These are phyloP conservation scores for Lasiosphaeria ovina DNA, from an alignment of 495 filamentous ascomycete species.

Conservation along the genomic window DNA sequence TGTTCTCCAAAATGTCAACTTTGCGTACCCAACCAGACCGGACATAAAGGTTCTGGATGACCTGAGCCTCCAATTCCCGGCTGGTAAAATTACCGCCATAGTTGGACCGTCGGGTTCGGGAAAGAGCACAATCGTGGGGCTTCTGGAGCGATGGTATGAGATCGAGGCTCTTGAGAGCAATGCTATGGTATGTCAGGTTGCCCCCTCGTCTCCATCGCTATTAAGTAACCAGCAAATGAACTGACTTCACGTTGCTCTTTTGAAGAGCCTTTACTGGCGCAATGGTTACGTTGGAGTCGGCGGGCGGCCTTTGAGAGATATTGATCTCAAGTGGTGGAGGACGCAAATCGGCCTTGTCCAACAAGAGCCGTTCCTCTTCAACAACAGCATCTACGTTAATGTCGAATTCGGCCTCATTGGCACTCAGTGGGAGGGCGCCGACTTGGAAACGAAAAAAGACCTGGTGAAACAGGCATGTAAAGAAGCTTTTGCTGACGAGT, in stretches of 20 bases:
- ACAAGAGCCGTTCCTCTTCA: conserved; percentile 71
- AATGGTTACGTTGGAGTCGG: conserved; percentile 53
- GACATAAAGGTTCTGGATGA: conserved; percentile 55
- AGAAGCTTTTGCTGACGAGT: conserved; percentile 61
- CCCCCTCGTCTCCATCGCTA: conserved; percentile 1
- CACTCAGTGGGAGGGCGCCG: conserved; percentile 54
- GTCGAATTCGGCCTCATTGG: conserved; percentile 64
- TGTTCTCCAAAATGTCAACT: conserved; percentile 56
- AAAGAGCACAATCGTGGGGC: conserved; percentile 63
- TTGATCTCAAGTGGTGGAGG: conserved; percentile 63
- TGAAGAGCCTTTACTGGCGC: conserved; percentile 41
- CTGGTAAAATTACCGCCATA: conserved; percentile 82
- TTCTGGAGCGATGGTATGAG: conserved; percentile 66
- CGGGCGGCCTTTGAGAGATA: conserved; percentile 49
- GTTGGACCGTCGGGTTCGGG: conserved; percentile 76
- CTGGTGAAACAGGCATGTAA: conserved; percentile 60
- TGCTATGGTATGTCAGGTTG: conserved; percentile 37
- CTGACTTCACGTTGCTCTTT: conserved; percentile 8
- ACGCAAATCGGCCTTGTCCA: conserved; percentile 65
- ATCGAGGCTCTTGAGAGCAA: conserved; percentile 49
- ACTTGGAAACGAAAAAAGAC: conserved; percentile 48
- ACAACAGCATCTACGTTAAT: conserved; percentile 64
- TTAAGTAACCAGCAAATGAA: conserved; percentile 5
- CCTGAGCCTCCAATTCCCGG: conserved; percentile 57
- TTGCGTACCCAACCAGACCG: conserved; percentile 64